Percentiles rank a stretch among this genome's conserved stretches.
phyloP scores from a whole-genome alignment of 805 yeast species.

The Candida rishiriensis region DNA sequence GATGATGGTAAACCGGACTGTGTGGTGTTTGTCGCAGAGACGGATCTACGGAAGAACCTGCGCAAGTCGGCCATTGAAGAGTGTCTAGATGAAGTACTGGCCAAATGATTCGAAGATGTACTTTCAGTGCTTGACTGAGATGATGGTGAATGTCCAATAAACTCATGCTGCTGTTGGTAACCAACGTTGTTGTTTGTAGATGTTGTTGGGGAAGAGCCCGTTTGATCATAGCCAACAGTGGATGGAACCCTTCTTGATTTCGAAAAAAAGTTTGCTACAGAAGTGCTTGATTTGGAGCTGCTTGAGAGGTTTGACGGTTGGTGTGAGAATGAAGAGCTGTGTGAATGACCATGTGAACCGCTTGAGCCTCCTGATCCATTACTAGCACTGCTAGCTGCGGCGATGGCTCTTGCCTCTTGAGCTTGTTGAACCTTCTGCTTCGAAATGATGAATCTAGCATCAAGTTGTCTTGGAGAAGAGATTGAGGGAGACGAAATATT shows the following conservation, averaged over 20 bases:
- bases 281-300: constrained; percentile 36
- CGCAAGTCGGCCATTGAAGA: constrained; percentile 77
- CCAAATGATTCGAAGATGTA: background rate
- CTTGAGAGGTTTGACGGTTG: constrained; percentile 8
- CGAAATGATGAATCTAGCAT: constrained; percentile 80
- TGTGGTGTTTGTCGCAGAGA: constrained; percentile 7
- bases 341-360: background rate
- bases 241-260: constrained; percentile 39
- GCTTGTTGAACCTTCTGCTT: constrained; percentile 64
- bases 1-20: constrained; percentile 15
- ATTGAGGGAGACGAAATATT: constrained; percentile 71
- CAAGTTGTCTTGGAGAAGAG: constrained; percentile 54
- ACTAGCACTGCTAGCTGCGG: constrained; percentile 2
- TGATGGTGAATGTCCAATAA: constrained; percentile 25
- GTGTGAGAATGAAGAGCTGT: constrained; percentile 6
- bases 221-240: constrained; percentile 20
- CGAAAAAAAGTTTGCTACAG: constrained; percentile 47
- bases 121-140: constrained; percentile 29
- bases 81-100: constrained; percentile 47
- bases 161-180: constrained; percentile 33
- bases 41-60: constrained; percentile 58
- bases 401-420: constrained; percentile 39
- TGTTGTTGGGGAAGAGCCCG: constrained; percentile 27
- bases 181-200: background rate
- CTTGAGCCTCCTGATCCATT: background rate